These are phyloP conservation scores for Alisma plantagoaquatica DNA, from an alignment of 106 monocot species.

Conservation along the genomic window DNA sequence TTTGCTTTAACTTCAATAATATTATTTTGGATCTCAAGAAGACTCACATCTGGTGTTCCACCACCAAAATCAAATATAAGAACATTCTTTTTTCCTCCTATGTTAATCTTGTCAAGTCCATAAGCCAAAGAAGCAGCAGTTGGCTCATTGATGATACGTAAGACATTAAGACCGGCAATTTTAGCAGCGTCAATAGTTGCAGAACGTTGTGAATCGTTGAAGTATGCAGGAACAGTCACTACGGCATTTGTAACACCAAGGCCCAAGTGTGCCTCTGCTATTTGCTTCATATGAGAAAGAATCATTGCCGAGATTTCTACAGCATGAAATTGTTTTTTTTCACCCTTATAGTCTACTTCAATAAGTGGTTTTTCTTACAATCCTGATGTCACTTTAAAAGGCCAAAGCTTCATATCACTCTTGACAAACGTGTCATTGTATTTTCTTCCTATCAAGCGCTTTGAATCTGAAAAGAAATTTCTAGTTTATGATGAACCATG, in stretches of 20 bases:
- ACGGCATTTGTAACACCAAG: not conserved
- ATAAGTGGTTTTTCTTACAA: not conserved
- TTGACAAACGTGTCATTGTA: not conserved
- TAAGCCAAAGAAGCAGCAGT: conserved; percentile 8
- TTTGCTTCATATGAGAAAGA: not conserved
- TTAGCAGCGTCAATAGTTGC: not conserved
- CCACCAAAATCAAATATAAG: conserved; percentile 1
- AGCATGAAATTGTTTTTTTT: not conserved
- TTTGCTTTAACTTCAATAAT: conserved; percentile 14
- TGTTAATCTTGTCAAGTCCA: conserved; percentile 4
- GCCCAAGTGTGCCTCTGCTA: not conserved
- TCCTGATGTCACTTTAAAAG: not conserved
- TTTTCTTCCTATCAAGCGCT: not conserved
- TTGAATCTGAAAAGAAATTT: not conserved
- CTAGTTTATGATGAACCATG: too few relatives aligned
- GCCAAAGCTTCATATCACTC: not conserved
- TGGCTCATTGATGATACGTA: conserved; percentile 3
- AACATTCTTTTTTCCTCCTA: conserved; percentile 6
- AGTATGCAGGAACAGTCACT: not conserved
- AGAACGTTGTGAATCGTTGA: not conserved
- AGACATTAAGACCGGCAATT: conserved; percentile 3
- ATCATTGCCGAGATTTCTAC: not conserved
- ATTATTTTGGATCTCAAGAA: conserved; percentile 5
- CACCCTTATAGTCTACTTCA: not conserved
- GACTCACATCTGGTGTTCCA: conserved; percentile 1